These are phyloP conservation scores for Lignosus rhinocerotis DNA, from an alignment of 1,284 basidiomycete genomes.

Conservation along the genomic window DNA sequence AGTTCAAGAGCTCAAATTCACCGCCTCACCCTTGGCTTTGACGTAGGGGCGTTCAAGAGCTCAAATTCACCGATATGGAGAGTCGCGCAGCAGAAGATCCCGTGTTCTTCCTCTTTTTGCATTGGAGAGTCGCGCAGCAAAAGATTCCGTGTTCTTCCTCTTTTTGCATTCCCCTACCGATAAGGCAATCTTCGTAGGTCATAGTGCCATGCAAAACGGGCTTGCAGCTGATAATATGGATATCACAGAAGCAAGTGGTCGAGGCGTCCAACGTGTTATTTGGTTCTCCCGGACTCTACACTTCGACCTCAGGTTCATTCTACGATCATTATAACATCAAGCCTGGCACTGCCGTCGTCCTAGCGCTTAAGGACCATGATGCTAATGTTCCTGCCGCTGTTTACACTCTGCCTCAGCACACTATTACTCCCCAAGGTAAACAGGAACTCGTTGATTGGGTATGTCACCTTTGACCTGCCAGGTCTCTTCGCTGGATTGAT, in stretches of 20 bases:
- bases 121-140: slow-evolving; percentile 49
- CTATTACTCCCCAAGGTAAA: slow-evolving; percentile 5
- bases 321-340: slow-evolving; percentile 56
- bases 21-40: slow-evolving; percentile 31
- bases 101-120: slow-evolving; percentile 77
- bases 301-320: slow-evolving; percentile 47
- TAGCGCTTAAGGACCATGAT: slow-evolving; percentile 78
- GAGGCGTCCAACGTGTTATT: slow-evolving; percentile 59
- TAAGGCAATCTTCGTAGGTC: slow-evolving; percentile 44
- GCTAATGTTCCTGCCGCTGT: slow-evolving; percentile 36
- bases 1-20: slow-evolving; percentile 48
- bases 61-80: slow-evolving; percentile 59
- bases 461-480: not conserved
- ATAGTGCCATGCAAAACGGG: not conserved
- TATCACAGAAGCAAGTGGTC: slow-evolving; percentile 44
- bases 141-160: slow-evolving; percentile 72
- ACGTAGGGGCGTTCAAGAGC: slow-evolving; percentile 43
- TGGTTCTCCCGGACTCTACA: slow-evolving; percentile 69
- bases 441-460: slow-evolving; percentile 30
- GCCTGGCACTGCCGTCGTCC: slow-evolving; percentile 50
- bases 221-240: not conserved
- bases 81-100: slow-evolving; percentile 52
- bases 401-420: slow-evolving; percentile 22
- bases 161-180: slow-evolving; percentile 61
- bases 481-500: not conserved